phyloP scores from a whole-genome alignment of 768 basidiomycete genomes.

The Leccinum variicolor region DNA sequence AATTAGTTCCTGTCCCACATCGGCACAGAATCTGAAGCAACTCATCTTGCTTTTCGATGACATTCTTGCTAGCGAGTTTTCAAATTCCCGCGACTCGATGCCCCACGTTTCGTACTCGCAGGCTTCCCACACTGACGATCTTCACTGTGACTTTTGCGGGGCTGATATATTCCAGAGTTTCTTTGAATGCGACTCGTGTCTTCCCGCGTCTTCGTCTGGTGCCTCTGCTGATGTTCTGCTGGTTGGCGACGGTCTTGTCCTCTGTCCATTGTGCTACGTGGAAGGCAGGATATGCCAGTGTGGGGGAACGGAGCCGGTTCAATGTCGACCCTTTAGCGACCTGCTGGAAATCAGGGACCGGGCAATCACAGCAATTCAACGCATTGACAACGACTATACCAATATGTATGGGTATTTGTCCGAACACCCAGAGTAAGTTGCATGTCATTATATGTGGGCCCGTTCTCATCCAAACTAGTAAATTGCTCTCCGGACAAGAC shows the following conservation, averaged over 20 bases:
- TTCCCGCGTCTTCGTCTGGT: constrained; percentile 17
- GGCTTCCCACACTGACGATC: constrained; percentile 23
- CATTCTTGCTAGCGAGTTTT: constrained; percentile 44
- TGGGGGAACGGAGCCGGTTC: constrained; percentile 54
- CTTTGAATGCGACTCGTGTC: constrained; percentile 63
- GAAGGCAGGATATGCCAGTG: constrained; percentile 78
- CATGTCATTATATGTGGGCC: not conserved
- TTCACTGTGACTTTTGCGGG: constrained; percentile 76
- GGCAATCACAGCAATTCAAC: constrained; percentile 31
- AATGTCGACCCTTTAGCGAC: constrained; percentile 48
- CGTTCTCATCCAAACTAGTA: constrained; percentile 18
- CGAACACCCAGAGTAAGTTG: constrained; percentile 22
- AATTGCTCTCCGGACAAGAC: constrained; percentile 18
- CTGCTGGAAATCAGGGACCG: constrained; percentile 44
- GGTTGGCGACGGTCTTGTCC: constrained; percentile 43
- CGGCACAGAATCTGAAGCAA: constrained; percentile 25
- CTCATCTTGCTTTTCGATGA: constrained; percentile 49
- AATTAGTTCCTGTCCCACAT: not conserved
- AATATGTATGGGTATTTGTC: constrained; percentile 11
- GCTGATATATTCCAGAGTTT: constrained; percentile 81
- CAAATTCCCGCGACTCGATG: constrained; percentile 33
- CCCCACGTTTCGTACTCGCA: constrained; percentile 28
- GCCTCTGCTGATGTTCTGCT: constrained; percentile 13
- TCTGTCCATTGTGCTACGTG: constrained; percentile 72
- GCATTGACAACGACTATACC: constrained; percentile 8